Evolutionary conservation across 2,329 filamentous ascomycete species (phyloP), one percentile per base, ranked within the genome.

Genomic region (Verticillium albo-atrum): DNA sequence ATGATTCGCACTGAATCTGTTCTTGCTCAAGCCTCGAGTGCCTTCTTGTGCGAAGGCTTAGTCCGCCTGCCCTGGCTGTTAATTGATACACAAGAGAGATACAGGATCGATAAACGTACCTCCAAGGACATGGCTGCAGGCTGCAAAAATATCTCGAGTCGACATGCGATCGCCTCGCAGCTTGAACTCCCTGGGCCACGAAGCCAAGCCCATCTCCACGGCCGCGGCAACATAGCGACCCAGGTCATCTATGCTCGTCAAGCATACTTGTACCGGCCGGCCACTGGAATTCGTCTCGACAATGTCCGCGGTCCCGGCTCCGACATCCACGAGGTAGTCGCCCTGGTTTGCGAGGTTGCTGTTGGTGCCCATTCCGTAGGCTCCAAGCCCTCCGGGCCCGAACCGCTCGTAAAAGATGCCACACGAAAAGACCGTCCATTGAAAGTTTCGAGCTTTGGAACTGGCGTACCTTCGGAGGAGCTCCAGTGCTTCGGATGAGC

Each of bases 331-430:
- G 55, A 92, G 76, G 65, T 88, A 92, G 65, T 85, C 82, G 5
- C 88, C 88, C 63, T 87, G 82, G 15, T 75, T 75, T 9, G 77
- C 74, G 25, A 86, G 75, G 20, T 82, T 80, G 50, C 79, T 81
- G n/a, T 79, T 79, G 28, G 68, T 66, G 1, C 88, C 88, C 54
- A 92, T 86, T 34, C 80, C 76, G 58, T 85, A 79, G 20, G 78
- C 75, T 14, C 78, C 77, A 60, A 92, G 79, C 0, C 90, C 90
- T 3, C 83, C 85, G 0, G 86, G 86, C 23, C 84, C 85, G 66
- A 92, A 92, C 1, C 89, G 79, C 69, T 92, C 89, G 77, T 91
- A 92, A 64, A 92, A 85, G 30, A 92, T 73, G 23, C 90, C 90
- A 65, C 90, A 92, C 0, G 86, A 84, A 71, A 92, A 92, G 27